Base-by-base conservation (phyloP, 768 basidiomycete species). In the Boletus reticuloceps region DNA sequence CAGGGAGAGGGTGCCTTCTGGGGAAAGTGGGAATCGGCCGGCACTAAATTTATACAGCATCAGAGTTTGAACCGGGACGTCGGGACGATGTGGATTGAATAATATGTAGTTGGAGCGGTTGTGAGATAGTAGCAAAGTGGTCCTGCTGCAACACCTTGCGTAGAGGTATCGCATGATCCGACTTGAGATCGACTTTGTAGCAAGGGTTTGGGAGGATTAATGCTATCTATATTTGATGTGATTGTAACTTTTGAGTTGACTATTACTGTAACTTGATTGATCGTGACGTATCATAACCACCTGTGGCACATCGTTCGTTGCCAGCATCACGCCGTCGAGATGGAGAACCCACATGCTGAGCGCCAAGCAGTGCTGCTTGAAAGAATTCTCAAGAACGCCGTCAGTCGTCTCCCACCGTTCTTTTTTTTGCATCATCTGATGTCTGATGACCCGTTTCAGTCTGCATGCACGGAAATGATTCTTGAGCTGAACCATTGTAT, bases 281-380 rank as follows among this genome's bases (percentile, higher is more conserved):
- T 60, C 13, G 45, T 22, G 27, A 38, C 46, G 16, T n/a, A n/a
- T n/a, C n/a, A 31, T 27, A n/a, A 46, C 27, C 12, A 41, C 17
- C 37, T 34, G 19, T 11, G 22, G 13, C 19, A 45, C 27, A 14
- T 52, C 13, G 36, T 31, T 19, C 14, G 16, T 39, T 46, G 39
- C 54, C 53, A 42, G 27, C 56, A 52, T 42, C 53, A 57, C 53
- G 17, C 47, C 29, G 25, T 49, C 54, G 47, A 50, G 51, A 96
- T 97, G 94, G 93, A 97, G 73, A 96, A 96, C 70, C 94, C 94
- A 20, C 94, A 98, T 63, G 91, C 91, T 48, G 93, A 95, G 72
- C 81, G 90, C 41, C 94, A 98, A 68, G 92, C 91, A 32, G 86
- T 94, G 44, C 81, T 96, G 19, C 79, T 97, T 4, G 91, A 96